Evolutionary conservation across 2,329 filamentous ascomycete genomes (phyloP).

Genomic region (Trichoderma atroviride): DNA sequence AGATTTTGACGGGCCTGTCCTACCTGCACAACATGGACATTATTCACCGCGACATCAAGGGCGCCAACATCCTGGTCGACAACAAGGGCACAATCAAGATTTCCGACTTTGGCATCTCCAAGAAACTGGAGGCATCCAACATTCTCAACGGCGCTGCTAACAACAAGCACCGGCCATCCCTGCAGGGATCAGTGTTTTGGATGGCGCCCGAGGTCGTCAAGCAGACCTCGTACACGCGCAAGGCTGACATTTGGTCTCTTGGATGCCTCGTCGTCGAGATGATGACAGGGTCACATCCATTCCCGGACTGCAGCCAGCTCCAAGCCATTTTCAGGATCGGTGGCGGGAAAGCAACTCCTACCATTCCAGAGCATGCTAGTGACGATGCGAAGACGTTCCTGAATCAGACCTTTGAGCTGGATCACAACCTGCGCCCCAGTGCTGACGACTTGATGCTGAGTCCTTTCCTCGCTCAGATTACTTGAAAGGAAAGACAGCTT

Average conservation of each 20-base stretch:
- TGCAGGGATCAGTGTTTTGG: conserved; percentile 98
- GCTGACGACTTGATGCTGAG: conserved; percentile 88
- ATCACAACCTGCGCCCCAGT: conserved; percentile 87
- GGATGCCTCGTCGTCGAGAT: conserved; percentile 98
- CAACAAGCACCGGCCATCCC: conserved; percentile 71
- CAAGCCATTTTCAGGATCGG: conserved; percentile 99
- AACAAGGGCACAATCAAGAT: conserved; percentile 99
- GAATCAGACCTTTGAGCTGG: conserved; percentile 88
- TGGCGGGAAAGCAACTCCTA: conserved; percentile 81
- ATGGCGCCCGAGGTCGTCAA: conserved; percentile 99
- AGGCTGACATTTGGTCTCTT: conserved; percentile 98
- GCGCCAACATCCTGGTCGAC: conserved; percentile 96
- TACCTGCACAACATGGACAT: conserved; percentile 95
- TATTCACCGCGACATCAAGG: conserved; percentile 98
- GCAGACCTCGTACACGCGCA: conserved; percentile 96
- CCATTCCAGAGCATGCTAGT: conserved; percentile 83
- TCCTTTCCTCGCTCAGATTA: conserved; percentile 76
- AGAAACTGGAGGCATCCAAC: conserved; percentile 92
- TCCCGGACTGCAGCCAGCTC: conserved; percentile 94
- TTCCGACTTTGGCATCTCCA: conserved; percentile 97
- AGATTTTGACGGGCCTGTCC: conserved; percentile 88
- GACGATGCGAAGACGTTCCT: conserved; percentile 84
- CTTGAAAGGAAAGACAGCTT: conserved; percentile 35
- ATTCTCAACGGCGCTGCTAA: conserved; percentile 71
- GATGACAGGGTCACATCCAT: conserved; percentile 96